Conservation (phyloP, 495 filamentous ascomycete species). For the Neohortaea acidophila region DNA sequence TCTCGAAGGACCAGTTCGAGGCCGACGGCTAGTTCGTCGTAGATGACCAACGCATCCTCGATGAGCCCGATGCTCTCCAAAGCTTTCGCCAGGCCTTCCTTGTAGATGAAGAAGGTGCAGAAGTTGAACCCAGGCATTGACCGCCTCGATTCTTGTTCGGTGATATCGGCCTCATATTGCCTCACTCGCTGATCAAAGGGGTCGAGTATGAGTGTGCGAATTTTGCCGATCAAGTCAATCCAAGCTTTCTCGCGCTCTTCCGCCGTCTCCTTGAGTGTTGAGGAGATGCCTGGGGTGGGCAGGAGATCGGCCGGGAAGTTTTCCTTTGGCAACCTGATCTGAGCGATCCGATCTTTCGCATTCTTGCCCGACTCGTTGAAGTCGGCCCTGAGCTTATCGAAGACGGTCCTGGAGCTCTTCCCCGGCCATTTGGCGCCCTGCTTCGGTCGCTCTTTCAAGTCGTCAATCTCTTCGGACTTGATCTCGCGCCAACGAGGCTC, state of each 20-base stretch:
- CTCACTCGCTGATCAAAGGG: constrained; percentile 83
- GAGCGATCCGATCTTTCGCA: constrained; percentile 62
- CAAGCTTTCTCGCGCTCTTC: constrained; percentile 58
- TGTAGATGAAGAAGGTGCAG: constrained; percentile 94
- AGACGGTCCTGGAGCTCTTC: constrained; percentile 57
- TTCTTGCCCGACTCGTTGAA: constrained; percentile 79
- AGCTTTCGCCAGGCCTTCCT: constrained; percentile 81
- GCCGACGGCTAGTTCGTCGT: constrained; percentile 80
- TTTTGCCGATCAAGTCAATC: constrained; percentile 69
- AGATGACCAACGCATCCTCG: constrained; percentile 82
- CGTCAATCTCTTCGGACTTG: constrained; percentile 28
- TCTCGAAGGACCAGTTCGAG: constrained; percentile 69
- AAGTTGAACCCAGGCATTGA: constrained; percentile 94
- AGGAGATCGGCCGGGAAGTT: constrained; percentile 25
- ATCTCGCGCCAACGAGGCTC: constrained; percentile 39
- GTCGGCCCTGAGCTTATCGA: constrained; percentile 82
- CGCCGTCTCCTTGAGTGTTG: constrained; percentile 38
- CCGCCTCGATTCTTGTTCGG: constrained; percentile 80
- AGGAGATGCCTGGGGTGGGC: constrained; percentile 22
- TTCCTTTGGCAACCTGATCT: constrained; percentile 54
- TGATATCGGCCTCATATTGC: constrained; percentile 95
- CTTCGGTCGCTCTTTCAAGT: constrained; percentile 30
- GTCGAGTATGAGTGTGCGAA: constrained; percentile 71
- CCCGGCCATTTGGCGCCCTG: constrained; percentile 54
- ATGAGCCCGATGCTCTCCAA: constrained; percentile 94